A percentile compares a stretch with the other conserved stretches of the same genome.
Evolutionary conservation across 352 stramenopile species (phyloP).

Genomic region (Hyaloperonospora arabidopsidis): DNA sequence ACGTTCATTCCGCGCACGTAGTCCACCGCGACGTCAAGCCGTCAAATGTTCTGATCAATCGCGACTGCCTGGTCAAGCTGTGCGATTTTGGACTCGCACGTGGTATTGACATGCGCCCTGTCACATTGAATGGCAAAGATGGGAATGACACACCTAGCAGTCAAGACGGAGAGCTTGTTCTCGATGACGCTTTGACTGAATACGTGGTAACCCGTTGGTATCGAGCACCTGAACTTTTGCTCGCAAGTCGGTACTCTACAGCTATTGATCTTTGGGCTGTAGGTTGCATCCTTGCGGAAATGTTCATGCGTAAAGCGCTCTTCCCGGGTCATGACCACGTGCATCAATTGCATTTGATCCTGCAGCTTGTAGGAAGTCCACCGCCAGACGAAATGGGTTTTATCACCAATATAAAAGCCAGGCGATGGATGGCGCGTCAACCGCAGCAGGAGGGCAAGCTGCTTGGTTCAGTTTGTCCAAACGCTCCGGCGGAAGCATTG

Average conservation of each 20-base stretch:
- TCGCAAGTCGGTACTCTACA: constrained; percentile 92
- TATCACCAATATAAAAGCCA: constrained; percentile 77
- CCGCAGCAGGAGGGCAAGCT: constrained; percentile 49
- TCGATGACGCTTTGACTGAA: constrained; percentile 70
- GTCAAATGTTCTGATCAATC: constrained; percentile 94
- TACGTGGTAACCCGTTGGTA: constrained; percentile 94
- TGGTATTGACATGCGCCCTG: constrained; percentile 42
- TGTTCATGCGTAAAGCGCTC: constrained; percentile 85
- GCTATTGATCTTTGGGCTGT: constrained; percentile 94
- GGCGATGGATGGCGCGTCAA: constrained; percentile 75
- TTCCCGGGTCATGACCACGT: constrained; percentile 82
- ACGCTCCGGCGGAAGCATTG: constrained; percentile 49
- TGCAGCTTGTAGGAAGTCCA: constrained; percentile 64
- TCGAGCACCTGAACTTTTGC: constrained; percentile 87
- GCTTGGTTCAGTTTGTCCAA: constrained; percentile 44
- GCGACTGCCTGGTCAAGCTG: constrained; percentile 84
- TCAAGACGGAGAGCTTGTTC: constrained; percentile 28
- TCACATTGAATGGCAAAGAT: constrained; percentile 22
- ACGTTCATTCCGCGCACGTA: constrained; percentile 84
- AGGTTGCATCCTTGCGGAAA: constrained; percentile 98
- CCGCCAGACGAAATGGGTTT: constrained; percentile 60
- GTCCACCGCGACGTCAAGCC: constrained; percentile 93
- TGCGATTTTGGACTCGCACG: constrained; percentile 87
- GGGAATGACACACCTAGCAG: constrained; percentile 25
- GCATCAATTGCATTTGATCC: constrained; percentile 86